Percentiles rank a stretch among this genome's conserved stretches.
phyloP scores from a whole-genome alignment of 768 basidiomycete genomes.

The Pluteus cervinus region DNA sequence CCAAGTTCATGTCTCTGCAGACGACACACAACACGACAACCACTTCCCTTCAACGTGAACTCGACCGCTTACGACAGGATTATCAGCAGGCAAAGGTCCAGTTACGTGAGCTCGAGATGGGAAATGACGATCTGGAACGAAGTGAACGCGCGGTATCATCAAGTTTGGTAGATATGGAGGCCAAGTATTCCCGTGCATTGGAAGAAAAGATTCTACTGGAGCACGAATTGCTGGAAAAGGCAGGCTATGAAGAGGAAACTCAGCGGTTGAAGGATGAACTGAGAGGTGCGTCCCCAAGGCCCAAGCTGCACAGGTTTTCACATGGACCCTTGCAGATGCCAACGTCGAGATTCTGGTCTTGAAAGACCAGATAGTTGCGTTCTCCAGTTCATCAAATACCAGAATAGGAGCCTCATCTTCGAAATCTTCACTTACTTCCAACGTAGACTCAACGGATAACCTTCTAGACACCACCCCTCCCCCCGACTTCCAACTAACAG shows the following conservation, averaged over 20 bases:
- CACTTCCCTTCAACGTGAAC: slow-evolving; percentile 85
- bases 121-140: slow-evolving; percentile 95
- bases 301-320: slow-evolving; percentile 3
- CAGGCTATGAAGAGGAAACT: slow-evolving; percentile 81
- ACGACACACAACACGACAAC: slow-evolving; percentile 88
- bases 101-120: slow-evolving; percentile 89
- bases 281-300: slow-evolving; percentile 53
- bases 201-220: slow-evolving; percentile 98
- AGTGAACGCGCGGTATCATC: slow-evolving; percentile 87
- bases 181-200: slow-evolving; percentile 82
- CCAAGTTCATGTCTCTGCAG: slow-evolving; percentile 84
- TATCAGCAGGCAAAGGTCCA: slow-evolving; percentile 67
- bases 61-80: slow-evolving; percentile 75
- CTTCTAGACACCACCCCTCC: slow-evolving; percentile 55
- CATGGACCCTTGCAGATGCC: slow-evolving; percentile 48
- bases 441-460: slow-evolving; percentile 43
- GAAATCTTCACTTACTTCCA: slow-evolving; percentile 19
- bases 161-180: slow-evolving; percentile 77
- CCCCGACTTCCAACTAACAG: slow-evolving; percentile 53
- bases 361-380: slow-evolving; percentile 60
- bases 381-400: slow-evolving; percentile 20
- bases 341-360: slow-evolving; percentile 80
- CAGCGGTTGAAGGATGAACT: slow-evolving; percentile 92
- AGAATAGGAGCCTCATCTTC: slow-evolving; percentile 28
- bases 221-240: slow-evolving; percentile 90